Base-by-base conservation (phyloP, 1,284 basidiomycete species). In the Pyrrhoderma lamaoense region DNA sequence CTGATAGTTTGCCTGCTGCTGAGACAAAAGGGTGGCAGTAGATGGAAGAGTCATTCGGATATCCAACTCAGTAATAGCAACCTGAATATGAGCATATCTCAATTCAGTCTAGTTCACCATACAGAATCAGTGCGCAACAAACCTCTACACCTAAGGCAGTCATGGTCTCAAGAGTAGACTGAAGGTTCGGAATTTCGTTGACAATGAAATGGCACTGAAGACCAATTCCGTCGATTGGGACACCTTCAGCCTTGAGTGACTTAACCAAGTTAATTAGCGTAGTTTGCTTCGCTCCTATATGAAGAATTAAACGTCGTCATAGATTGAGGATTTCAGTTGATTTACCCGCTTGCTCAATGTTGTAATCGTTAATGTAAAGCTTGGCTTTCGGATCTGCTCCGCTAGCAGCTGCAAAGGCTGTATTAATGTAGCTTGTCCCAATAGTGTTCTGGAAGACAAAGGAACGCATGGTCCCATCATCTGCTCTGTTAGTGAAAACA, bases 1-100 rank as follows among this genome's bases (percentile, higher is more conserved):
- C 59, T 69, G 59, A 60, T 73, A 78, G 57, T 78, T 74, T 34
- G 60, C 61, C 61, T 71, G 68, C 64, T 80, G 78, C 57, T 77
- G 73, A 40, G 63, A 66, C 11, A 77, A 64, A 48, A 72, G 60
- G 2, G 70, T 72, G 1, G 62, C 59, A 0, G 75, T 77, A 14
- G 65, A 68, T 16, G 77, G 77, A 31, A 76, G 67, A 21, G 67
- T 66, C 66, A 79, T 77, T 23, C 75, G 69, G 51, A 73, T 72
- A 58, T 79, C 77, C 25, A 80, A 67, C 61, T 79, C 77, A 0
- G 76, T 79, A 57, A 78, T 69, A 14, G 76, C 76, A 42, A 48
- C 47, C 50, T 52, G 16, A 2, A 21, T 16, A 34, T 35, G 22
- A 25, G 27, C 23, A 45, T 23, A 31, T 31, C 27, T 5, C 14